Evolutionary conservation across 345 rosid species (phyloP), one percentile per base, ranked within the genome.

Genomic region (Brassica nigra): DNA sequence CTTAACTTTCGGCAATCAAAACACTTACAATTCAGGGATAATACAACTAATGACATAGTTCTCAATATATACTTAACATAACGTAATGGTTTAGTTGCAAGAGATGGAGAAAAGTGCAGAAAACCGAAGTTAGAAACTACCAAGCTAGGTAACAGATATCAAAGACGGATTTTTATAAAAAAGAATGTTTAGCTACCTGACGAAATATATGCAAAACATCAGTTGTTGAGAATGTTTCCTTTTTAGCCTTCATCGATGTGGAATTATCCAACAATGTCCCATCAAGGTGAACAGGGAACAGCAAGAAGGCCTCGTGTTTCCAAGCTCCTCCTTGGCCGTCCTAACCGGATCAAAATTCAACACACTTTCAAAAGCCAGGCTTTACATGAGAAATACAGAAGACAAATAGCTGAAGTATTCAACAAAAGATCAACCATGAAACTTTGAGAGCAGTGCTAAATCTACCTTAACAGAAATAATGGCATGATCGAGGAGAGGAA

Each of bases 401-500:
- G n/a, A 65, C 16, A 66, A 34, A 14, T 37, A 61, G 27, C 27
- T 23, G 1, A 23, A 23, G 27, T 23, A 23, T 23, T 23, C 27
- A 23, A 23, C 1, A 23, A 23, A 23, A 23, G 1, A 23, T 72
- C 20, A 33, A 59, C 39, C 54, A 30, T 16, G 42, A 14, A 47
- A n/a, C n/a, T 70, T 34, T 15, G 0, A 69, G 70, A 76, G n/a
- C 12, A 62, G 62, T 52, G 76, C 3, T 27, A n/a, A n/a, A n/a
- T 66, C 78, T 77, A 93, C 99, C 99, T 90, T 95, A 44, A 89
- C 90, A 47, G 96, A 82, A 49, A 95, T 88, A 68, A 95, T 90
- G 64, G 98, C 98, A 58, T 95, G 98, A 85, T 93, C 99, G 81
- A 95, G 92, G 75, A 95, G 94, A 0, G 98, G 98, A 85, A 95